Evolutionary conservation across 1,284 basidiomycete species (phyloP).

Genomic region (Boletellus deceptivus): DNA sequence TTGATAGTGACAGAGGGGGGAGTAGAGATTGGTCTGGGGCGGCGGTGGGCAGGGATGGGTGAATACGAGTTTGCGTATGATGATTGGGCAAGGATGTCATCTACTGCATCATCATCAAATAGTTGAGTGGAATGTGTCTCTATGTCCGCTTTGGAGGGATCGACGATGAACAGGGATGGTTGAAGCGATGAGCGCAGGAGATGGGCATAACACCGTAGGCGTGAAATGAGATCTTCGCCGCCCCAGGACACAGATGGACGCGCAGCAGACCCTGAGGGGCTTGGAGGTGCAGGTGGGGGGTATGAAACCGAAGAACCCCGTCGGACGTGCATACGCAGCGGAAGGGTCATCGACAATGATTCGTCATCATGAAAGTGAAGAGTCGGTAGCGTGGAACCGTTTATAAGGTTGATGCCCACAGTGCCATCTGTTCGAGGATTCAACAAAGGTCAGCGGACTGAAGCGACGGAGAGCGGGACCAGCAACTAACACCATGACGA

Average conservation of each 20-base stretch:
- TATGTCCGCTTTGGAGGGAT: conserved; percentile 87
- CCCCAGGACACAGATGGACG: conserved; percentile 66
- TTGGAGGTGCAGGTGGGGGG: conserved; percentile 55
- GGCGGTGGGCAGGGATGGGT: conserved; percentile 78
- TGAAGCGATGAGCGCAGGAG: conserved; percentile 78
- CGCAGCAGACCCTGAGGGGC: conserved; percentile 39
- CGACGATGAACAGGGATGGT: conserved; percentile 84
- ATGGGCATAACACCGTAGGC: conserved; percentile 69
- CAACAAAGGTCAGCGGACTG: background rate
- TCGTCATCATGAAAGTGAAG: conserved; percentile 97
- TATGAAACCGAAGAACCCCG: conserved; percentile 49
- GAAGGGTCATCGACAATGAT: conserved; percentile 70
- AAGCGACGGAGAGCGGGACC: conserved; percentile 3
- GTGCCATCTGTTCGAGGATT: conserved; percentile 57
- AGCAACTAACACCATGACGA: conserved; percentile 80
- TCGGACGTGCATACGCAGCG: conserved; percentile 36
- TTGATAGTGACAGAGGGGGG: conserved; percentile 39
- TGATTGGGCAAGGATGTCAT: conserved; percentile 76
- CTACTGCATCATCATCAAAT: conserved; percentile 79
- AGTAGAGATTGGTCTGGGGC: conserved; percentile 62
- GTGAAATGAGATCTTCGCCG: conserved; percentile 80
- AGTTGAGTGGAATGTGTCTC: conserved; percentile 84
- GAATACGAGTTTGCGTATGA: conserved; percentile 75
- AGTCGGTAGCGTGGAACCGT: conserved; percentile 86
- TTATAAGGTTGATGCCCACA: conserved; percentile 81